These are phyloP conservation scores for Tuber borchii DNA, from an alignment of 495 filamentous ascomycete genomes.

Conservation along the genomic window DNA sequence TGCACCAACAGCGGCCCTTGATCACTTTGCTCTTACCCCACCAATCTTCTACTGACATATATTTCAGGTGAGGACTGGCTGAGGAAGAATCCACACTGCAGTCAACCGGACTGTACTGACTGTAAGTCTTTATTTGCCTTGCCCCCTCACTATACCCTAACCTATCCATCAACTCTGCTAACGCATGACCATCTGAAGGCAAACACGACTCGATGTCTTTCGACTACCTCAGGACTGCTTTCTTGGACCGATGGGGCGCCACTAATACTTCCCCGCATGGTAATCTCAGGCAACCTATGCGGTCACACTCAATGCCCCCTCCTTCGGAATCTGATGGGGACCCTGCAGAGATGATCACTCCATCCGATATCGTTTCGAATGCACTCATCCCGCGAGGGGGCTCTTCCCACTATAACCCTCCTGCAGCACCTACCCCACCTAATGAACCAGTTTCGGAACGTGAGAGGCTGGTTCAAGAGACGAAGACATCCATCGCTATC, in stretches of 20 bases:
- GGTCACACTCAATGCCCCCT: constrained; percentile 40
- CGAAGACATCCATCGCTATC: constrained; percentile 40
- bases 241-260: constrained; percentile 36
- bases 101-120: constrained; percentile 37
- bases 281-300: constrained; percentile 30
- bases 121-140: constrained; percentile 32
- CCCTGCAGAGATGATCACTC: constrained; percentile 27
- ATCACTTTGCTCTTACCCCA: neutral
- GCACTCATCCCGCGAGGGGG: constrained; percentile 25
- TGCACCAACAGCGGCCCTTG: neutral
- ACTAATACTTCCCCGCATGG: constrained; percentile 23
- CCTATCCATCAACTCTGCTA: constrained; percentile 12
- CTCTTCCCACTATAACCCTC: constrained; percentile 28
- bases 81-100: constrained; percentile 38
- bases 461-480: constrained; percentile 36
- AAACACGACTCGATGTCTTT: constrained; percentile 43
- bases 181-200: constrained; percentile 12
- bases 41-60: constrained; percentile 2
- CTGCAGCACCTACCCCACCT: constrained; percentile 38
- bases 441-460: constrained; percentile 38
- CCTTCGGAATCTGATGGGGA: constrained; percentile 38
- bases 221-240: constrained; percentile 38
- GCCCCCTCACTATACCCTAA: neutral
- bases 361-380: constrained; percentile 28
- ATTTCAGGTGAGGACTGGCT: constrained; percentile 23